Evolutionary conservation across 805 yeast genomes (phyloP).

Genomic region (Nakazawaea pomicola): DNA sequence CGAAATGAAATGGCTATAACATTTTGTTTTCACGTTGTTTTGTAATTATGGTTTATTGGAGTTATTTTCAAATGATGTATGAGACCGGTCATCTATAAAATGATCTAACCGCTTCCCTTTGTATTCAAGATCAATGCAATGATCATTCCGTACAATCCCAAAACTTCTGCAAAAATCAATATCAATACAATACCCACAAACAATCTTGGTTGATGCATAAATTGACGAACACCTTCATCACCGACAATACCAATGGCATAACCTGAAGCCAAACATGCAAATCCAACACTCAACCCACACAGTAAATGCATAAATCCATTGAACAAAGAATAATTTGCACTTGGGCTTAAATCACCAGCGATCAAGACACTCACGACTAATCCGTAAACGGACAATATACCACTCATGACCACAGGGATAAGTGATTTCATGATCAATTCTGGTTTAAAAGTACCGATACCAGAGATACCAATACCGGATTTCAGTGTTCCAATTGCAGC

Average conservation of each 20-base stretch:
- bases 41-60: no score
- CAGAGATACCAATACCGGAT: conserved; percentile 96
- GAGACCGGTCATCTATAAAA: no score
- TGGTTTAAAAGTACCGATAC: conserved; percentile 96
- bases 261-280: conserved; percentile 94
- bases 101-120: conserved; percentile 59
- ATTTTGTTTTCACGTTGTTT: no score
- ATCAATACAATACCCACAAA: conserved; percentile 98
- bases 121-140: conserved; percentile 90
- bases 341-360: conserved; percentile 84
- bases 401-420: conserved; percentile 97
- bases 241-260: conserved; percentile 99
- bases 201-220: conserved; percentile 96
- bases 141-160: conserved; percentile 97
- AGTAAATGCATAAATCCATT: conserved; percentile 98
- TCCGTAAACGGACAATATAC: conserved; percentile 96
- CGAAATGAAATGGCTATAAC: no score
- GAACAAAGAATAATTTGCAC: conserved; percentile 75
- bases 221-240: conserved; percentile 98
- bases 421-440: conserved; percentile 93
- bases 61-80: no score
- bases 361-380: conserved; percentile 93
- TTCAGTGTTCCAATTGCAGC: conserved; percentile 99
- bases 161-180: conserved; percentile 97
- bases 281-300: conserved; percentile 94